Percentiles rank a stretch among this genome's conserved stretches.
phyloP scores from a whole-genome alignment of 805 yeast species.

The Metschnikowia rubicola region DNA sequence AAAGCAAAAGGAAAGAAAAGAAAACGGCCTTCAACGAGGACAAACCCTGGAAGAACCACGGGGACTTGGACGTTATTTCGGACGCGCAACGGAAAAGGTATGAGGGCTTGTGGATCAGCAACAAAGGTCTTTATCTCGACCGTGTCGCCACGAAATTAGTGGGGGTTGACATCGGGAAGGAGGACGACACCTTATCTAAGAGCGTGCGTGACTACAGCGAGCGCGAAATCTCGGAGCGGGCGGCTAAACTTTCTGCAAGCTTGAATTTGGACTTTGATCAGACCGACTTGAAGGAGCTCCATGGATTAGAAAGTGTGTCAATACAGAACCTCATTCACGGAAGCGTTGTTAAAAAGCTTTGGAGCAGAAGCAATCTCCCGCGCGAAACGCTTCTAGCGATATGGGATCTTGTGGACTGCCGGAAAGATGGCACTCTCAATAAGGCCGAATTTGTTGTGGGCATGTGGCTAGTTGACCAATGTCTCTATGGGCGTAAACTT shows the following conservation, averaged over 20 bases:
- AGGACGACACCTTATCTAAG: slow-evolving; percentile 4
- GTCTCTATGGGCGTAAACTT: slow-evolving; percentile 86
- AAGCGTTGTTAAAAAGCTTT: slow-evolving; percentile 68
- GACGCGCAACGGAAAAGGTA: slow-evolving; percentile 79
- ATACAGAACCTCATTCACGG: slow-evolving; percentile 46
- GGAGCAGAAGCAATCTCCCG: slow-evolving; percentile 76
- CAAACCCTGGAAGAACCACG: slow-evolving; percentile 92
- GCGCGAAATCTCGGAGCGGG: slow-evolving; percentile 17
- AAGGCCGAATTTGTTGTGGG: slow-evolving; percentile 89
- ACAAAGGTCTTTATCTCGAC: slow-evolving; percentile 62
- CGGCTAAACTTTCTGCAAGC: slow-evolving; percentile 26
- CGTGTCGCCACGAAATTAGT: slow-evolving; percentile 28
- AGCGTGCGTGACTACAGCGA: slow-evolving; percentile 15
- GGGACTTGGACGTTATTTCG: slow-evolving; percentile 47
- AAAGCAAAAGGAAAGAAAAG: slow-evolving; percentile 35
- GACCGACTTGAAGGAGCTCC: slow-evolving; percentile 27
- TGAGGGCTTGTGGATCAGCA: slow-evolving; percentile 92
- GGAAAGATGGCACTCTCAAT: slow-evolving; percentile 70
- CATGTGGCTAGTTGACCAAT: slow-evolving; percentile 96
- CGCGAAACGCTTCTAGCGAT: slow-evolving; percentile 52
- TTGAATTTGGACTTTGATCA: slow-evolving; percentile 20
- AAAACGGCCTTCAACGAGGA: slow-evolving; percentile 67
- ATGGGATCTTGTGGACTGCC: slow-evolving; percentile 68
- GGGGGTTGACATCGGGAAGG: slow-evolving; percentile 31
- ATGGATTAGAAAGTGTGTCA: slow-evolving; percentile 26